Base-by-base conservation (phyloP, 2,329 filamentous ascomycete species). In the Intubia oerlemansii region DNA sequence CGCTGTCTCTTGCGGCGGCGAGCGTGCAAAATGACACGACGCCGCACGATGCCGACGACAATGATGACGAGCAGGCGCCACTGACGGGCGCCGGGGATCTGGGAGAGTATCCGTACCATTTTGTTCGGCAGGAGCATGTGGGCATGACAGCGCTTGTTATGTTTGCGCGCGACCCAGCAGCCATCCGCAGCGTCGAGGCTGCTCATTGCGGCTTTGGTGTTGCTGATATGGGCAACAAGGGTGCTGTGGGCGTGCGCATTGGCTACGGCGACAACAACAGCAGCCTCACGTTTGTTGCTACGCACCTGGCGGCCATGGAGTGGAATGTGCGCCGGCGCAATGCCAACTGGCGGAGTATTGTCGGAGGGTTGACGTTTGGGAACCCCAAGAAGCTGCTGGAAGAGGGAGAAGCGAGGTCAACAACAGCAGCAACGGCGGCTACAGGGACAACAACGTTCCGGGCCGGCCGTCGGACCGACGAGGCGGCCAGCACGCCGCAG, bases 161-260 rank as follows among this genome's bases (percentile, higher is more conserved):
- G 12, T 92, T 92, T 46, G 76, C 73, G 13, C 68, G 68, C 32
- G 59, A 73, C 24, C 57, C 63, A 0, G 49, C 59, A 7, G 57
- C 62, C 15, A 55, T 93, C 29, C 53, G 55, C 30, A 57, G 65
- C 41, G 54, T 88, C n/a, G 65, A 80, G 38, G 71, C 67, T n/a
- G 80, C 76, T 3, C 78, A 77, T 30, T 74, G 82, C 3, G 84
- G 88, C 0, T 76, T 93, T 27, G 88, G 88, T 1, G 49, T 82
- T 1, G 73, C 71, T 33, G 75, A 85, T 28, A 88, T 92, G 75
- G 88, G 82, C 11, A 93, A 93, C 50, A 98, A 98, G 51, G 88
- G 85, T 17, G 85, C 82, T 4, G 76, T 91, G 1, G 88, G 76
- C 1, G 59, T 85, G 35, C 62, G 82, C 19, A 50, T 88, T 24